These are phyloP conservation scores for Trifolium pratense DNA, from an alignment of 306 rosid genomes.

Conservation along the genomic window DNA sequence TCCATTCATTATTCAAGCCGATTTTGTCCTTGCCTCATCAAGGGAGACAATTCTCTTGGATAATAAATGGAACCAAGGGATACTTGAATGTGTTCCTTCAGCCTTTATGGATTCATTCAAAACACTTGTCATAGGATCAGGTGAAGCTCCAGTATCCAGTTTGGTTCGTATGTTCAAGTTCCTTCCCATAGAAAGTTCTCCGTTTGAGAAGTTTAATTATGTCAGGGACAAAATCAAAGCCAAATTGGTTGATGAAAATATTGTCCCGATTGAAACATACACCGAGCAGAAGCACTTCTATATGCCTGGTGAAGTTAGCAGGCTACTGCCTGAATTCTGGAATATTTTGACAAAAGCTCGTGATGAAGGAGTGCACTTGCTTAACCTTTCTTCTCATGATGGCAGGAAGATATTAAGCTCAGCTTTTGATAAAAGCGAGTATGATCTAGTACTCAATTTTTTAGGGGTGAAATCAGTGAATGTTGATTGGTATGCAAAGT, in stretches of 20 bases:
- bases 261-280: slow-evolving; percentile 65
- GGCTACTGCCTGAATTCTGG: slow-evolving; percentile 70
- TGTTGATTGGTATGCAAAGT: slow-evolving; percentile 73
- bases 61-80: slow-evolving; percentile 18
- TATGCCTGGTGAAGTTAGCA: slow-evolving; percentile 65
- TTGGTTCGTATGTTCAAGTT: slow-evolving; percentile 56
- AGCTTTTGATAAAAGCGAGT: slow-evolving; percentile 55
- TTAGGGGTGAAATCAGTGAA: slow-evolving; percentile 55
- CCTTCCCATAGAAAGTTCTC: slow-evolving; percentile 55
- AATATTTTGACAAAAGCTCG: slow-evolving; percentile 52
- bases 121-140: slow-evolving; percentile 44
- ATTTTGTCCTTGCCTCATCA: too few species aligned
- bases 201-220: slow-evolving; percentile 47
- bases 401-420: slow-evolving; percentile 52
- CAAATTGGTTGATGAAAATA: slow-evolving; percentile 48
- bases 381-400: slow-evolving; percentile 60
- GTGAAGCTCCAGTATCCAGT: slow-evolving; percentile 56
- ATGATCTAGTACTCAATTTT: slow-evolving; percentile 51
- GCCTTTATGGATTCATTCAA: slow-evolving; percentile 65
- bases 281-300: slow-evolving; percentile 62
- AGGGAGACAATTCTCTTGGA: too few species aligned
- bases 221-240: slow-evolving; percentile 61
- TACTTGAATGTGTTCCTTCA: slow-evolving; percentile 16
- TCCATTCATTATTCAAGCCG: too few species aligned
- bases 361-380: slow-evolving; percentile 46